Evolutionary conservation across 140 eudicot genomes (phyloP).

Genomic region (Erigeron philadelphicus): DNA sequence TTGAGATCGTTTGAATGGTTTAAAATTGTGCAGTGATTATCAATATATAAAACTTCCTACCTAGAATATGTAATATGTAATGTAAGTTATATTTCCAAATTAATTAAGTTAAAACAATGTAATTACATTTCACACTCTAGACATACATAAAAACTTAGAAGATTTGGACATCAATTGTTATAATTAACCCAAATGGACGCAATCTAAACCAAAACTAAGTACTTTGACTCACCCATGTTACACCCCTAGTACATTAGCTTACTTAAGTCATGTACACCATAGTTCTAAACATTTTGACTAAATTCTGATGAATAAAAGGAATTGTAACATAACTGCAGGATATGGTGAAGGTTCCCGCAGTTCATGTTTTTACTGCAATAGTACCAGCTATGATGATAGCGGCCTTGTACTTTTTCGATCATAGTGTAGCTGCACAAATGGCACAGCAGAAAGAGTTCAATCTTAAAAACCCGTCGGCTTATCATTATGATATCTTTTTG

Average conservation of each 20-base stretch:
- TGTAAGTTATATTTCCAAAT: too few relatives aligned
- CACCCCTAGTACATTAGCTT: neutral
- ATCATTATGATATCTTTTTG: constrained; percentile 73
- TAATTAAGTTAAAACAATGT: too few relatives aligned
- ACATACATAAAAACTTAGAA: neutral
- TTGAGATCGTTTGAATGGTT: too few relatives aligned
- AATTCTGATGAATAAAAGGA: neutral
- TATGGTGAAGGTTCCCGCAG: constrained; percentile 61
- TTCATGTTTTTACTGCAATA: constrained; percentile 61
- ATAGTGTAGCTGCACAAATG: constrained; percentile 90
- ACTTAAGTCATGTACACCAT: neutral
- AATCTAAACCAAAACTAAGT: neutral
- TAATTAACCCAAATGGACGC: neutral
- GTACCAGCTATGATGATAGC: constrained; percentile 87
- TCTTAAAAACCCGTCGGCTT: constrained; percentile 79
- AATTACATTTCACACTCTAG: neutral
- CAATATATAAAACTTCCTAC: neutral
- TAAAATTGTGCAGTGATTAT: neutral
- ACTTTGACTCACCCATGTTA: neutral
- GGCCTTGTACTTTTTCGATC: constrained; percentile 87
- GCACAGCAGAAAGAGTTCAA: constrained; percentile 89
- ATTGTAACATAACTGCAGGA: constrained; percentile 45
- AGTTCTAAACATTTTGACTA: neutral
- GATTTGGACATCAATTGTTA: neutral
- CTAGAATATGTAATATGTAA: neutral